Evolutionary conservation across 1,284 basidiomycete genomes (phyloP).

Genomic region (Ganoderma resinaceum): DNA sequence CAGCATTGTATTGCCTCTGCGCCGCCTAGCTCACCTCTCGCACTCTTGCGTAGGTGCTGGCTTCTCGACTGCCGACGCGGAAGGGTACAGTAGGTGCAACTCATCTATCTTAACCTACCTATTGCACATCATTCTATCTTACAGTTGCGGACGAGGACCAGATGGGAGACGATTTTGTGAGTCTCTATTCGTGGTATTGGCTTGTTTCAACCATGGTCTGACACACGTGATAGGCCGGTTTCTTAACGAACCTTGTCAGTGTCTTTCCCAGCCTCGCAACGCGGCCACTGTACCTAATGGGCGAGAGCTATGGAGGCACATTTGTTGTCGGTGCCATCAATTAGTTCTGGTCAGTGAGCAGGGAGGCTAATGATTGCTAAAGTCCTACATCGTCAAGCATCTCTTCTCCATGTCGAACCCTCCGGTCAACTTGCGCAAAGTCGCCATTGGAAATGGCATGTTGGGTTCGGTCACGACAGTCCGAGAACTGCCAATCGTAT

Average conservation of each 20-base stretch:
- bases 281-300: slow-evolving; percentile 39
- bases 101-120: too few species aligned
- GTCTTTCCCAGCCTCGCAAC: slow-evolving; percentile 39
- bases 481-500: slow-evolving; percentile 58
- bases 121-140: background rate
- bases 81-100: slow-evolving; percentile 22
- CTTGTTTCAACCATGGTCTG: background rate
- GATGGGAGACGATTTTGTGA: slow-evolving; percentile 71
- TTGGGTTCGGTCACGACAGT: slow-evolving; percentile 58
- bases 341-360: background rate
- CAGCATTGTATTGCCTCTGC: slow-evolving; percentile 11
- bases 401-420: slow-evolving; percentile 65
- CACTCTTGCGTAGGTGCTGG: slow-evolving; percentile 53
- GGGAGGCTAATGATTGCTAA: background rate
- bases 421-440: slow-evolving; percentile 67
- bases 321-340: slow-evolving; percentile 43
- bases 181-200: slow-evolving; percentile 30
- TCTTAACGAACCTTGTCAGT: slow-evolving; percentile 36
- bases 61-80: slow-evolving; percentile 70
- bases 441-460: slow-evolving; percentile 74
- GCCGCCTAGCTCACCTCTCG: slow-evolving; percentile 5
- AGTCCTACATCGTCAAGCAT: slow-evolving; percentile 74
- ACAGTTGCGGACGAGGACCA: slow-evolving; percentile 70
- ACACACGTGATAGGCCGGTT: slow-evolving; percentile 29
- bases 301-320: slow-evolving; percentile 41